These are phyloP conservation scores for Cubamyces lactineus DNA, from an alignment of 768 basidiomycete genomes.

Conservation along the genomic window DNA sequence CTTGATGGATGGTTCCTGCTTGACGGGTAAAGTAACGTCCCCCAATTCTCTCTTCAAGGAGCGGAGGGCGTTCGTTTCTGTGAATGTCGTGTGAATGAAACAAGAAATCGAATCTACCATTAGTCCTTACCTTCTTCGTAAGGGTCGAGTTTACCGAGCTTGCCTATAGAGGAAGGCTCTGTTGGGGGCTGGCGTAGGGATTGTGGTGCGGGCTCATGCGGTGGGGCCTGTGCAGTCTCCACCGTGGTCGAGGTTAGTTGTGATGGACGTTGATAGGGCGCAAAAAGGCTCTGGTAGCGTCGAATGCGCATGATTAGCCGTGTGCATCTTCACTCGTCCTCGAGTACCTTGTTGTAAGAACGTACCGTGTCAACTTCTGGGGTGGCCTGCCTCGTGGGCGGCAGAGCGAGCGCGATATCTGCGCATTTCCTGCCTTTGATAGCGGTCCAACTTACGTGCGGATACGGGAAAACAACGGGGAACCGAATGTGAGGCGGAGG, in stretches of 20 bases:
- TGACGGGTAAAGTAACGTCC: neutral
- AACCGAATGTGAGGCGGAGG: conserved; percentile 16
- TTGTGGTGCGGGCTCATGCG: neutral
- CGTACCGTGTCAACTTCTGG: conserved; percentile 15
- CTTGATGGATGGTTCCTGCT: conserved; percentile 13
- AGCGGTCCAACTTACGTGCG: conserved; percentile 27
- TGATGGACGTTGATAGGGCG: conserved; percentile 22
- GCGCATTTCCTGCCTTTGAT: conserved; percentile 18
- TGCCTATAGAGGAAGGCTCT: neutral
- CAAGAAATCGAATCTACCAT: too few relatives aligned
- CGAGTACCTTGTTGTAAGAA: neutral
- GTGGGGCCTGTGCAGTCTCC: neutral
- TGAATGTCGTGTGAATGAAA: too few relatives aligned
- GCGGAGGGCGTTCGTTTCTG: conserved; percentile 24
- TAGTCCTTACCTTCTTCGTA: conserved; percentile 29
- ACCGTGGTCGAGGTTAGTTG: conserved; percentile 13
- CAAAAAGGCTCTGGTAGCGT: conserved; percentile 15
- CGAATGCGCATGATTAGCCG: neutral
- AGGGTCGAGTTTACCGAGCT: conserved; percentile 28
- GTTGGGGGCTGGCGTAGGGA: neutral
- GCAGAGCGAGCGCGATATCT: conserved; percentile 25
- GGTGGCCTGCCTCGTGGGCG: conserved; percentile 21
- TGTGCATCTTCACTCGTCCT: neutral
- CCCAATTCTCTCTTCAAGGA: conserved; percentile 14
- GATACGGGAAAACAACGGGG: conserved; percentile 32